Base-by-base conservation (phyloP, 2,329 filamentous ascomycete species). In the Cadophora luteo-olivacea region DNA sequence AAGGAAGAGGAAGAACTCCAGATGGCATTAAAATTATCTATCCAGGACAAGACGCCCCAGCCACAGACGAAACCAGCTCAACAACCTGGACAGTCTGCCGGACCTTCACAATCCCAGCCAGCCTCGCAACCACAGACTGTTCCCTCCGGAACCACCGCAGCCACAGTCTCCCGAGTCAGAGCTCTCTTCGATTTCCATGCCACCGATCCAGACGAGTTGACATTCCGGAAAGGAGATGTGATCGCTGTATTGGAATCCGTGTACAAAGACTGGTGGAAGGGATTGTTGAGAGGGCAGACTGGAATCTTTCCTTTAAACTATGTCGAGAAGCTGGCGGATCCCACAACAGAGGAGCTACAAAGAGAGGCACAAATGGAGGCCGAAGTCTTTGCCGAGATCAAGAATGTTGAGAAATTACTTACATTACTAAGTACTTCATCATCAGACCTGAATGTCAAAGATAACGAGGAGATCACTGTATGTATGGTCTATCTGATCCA, bases 241-340 rank as follows among this genome's bases (percentile, higher is more conserved):
- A 99, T 99, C 79, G 95, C 96, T 0, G 96, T 99, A 19, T 85
- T 99, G 51, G 96, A 98, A 81, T 97, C 94, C 1, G 96, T 98
- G 1, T 99, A 97, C 83, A 99, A 98, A 81, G 96, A 99, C 80
- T 99, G 96, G 96, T 99, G 96, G 96, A 95, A 97, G 75, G 96
- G 96, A 1, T 97, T 94, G 52, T 83, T 99, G 68, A 90, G 94
- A 78, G 96, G 96, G 24, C 93, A 97, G 80, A 97, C 94, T 7
- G 96, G 96, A 75, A 99, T 99, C 72, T 99, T 99, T 81, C 96
- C 96, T 7, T 86, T 99, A 72, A 99, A 99, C 82, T 99, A 99
- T 77, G 96, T 99, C 19, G 96, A 99, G 82, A 99, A 99, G 81
- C 84, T 99, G 72, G 90, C 94, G 66, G 96, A 99, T 77, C 96